Evolutionary conservation across 192 early-diverging fungal genomes (phyloP), one percentile per base, ranked within the genome.

Genomic region (Chytriomyces hyalinus): DNA sequence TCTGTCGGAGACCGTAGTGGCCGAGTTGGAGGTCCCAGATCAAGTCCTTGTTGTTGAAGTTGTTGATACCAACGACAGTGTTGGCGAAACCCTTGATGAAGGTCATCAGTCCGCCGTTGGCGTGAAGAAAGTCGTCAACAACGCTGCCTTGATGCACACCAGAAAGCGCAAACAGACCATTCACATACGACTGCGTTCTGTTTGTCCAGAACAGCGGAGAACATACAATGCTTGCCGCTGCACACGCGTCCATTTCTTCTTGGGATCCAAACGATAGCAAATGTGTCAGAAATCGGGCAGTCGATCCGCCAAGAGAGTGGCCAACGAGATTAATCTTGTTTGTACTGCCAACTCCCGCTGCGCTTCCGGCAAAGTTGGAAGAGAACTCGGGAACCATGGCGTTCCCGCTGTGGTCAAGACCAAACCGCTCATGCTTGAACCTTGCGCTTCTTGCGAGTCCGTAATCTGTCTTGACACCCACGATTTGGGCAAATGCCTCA

Each of bases 131-230:
- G 65, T 79, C 78, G 49, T 53, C 61, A 20, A 75, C 45, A 11
- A 61, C 62, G 64, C 62, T 76, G 6, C 78, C 77, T 43, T 63
- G 70, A 46, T 77, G 70, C 20, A 62, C 70, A 1, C 67, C 67
- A 20, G 76, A 51, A 47, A 77, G 26, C 13, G 76, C 46, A 57
- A 65, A 57, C 26, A 73, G 15, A 45, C 22, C 36, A 28, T 75
- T 24, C 49, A 77, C 69, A 17, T 69, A 46, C 22, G 59, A 77
- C 9, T 9, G 13, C 20, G 70, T 74, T 59, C 61, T 78, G 62
- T 78, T 78, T 22, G 77, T 78, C 48, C 48, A 74, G 49, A 78
- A 78, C 36, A 79, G 63, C 28, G 78, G 78, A 15, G 70, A 74
- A 50, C 49, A 76, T 3, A 4, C 60, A 8, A 59, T 44, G 11